Evolutionary conservation across 805 yeast species (phyloP), one percentile per base, ranked within the genome.

Genomic region (Lachancea thermotolerans): DNA sequence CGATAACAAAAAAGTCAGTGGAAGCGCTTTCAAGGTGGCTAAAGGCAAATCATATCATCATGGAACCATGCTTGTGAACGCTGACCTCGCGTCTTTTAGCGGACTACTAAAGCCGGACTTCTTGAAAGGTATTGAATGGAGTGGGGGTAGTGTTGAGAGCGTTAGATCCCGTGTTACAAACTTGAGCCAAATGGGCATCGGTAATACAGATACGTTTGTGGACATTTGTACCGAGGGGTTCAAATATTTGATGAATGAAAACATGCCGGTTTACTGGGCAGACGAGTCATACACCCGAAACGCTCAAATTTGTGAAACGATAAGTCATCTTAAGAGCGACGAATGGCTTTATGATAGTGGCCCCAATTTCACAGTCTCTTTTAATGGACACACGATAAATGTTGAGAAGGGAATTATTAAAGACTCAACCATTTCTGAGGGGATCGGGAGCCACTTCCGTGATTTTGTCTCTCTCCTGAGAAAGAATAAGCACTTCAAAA

Each of bases 11-110:
- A 93, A 93, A 58, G 79, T 93, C 4, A 84, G 95, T 54, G 99
- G 99, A 0, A 85, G 95, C 7, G 97, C 99, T 0, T 93, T 78
- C 64, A 90, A 90, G 60, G 71, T 93, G 29, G 81, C 95, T 4
- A 74, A 75, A 40, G 90, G 93, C 0, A 79, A 79, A 54, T 80
- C 95, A 6, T 82, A 90, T 53, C 99, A 93, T 60, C 99, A 93
- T 67, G 99, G 97, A 0, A 93, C 99, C 0, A 86, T 93, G 96
- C 70, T 93, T 7, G 68, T 93, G 18, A 67, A 76, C 44, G 80
- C 95, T 35, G 70, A 80, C 33, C 65, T 93, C 21, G 71, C 70
- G n/a, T 64, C 72, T 0, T 69, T 93, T 47, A 69, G 80, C 1
- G 69, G 76, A n/a, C 60, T 87, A 11, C 68, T 93, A 47, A 72